Evolutionary conservation across 768 basidiomycete species (phyloP).

Genomic region (Serendipita vermifera): DNA sequence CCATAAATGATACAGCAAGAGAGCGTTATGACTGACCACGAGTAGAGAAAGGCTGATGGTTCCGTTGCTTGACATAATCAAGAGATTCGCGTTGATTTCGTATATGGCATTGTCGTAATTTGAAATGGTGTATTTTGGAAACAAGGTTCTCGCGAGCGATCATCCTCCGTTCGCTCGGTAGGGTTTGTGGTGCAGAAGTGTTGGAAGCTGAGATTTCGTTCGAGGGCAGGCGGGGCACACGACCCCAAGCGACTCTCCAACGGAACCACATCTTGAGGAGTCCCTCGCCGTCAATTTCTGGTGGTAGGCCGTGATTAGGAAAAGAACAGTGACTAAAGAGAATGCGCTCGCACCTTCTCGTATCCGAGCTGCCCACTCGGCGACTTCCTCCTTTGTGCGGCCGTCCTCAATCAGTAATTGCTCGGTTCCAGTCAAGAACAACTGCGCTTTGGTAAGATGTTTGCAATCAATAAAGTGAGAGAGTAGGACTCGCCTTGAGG

Average conservation of each 20-base stretch:
- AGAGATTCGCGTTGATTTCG: not conserved
- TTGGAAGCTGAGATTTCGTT: not conserved
- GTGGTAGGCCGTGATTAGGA: too few species aligned
- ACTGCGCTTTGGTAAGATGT: too few species aligned
- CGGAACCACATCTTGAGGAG: not conserved
- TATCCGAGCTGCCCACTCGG: not conserved
- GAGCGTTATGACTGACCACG: not conserved
- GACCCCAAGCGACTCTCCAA: conserved; percentile 2
- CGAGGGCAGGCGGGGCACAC: too few species aligned
- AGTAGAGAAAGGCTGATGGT: not conserved
- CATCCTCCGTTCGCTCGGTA: not conserved
- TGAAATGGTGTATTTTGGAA: not conserved
- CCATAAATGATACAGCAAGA: not conserved
- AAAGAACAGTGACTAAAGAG: not conserved
- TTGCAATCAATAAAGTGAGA: not conserved
- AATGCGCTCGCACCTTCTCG: not conserved
- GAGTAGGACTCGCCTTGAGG: not conserved
- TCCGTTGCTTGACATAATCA: not conserved
- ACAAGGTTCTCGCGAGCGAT: not conserved
- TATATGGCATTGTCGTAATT: not conserved
- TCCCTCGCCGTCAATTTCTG: not conserved
- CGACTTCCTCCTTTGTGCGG: not conserved
- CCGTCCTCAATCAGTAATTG: not conserved
- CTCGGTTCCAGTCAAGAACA: not conserved
- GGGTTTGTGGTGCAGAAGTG: not conserved